These are phyloP conservation scores for Xylaria nigripes DNA, from an alignment of 495 filamentous ascomycete species.

Conservation along the genomic window DNA sequence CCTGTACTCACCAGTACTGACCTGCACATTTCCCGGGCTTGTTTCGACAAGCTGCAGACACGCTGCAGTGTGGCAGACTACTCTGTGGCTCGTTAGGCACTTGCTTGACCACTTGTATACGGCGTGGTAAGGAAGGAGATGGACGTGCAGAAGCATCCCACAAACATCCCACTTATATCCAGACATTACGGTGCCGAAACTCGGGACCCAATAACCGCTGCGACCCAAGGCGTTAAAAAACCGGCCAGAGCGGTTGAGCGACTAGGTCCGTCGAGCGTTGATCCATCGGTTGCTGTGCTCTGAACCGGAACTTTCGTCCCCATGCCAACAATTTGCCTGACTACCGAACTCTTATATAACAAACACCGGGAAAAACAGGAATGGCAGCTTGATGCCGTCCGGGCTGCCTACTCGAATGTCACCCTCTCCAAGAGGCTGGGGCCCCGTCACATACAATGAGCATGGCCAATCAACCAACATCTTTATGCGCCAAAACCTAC, in stretches of 20 bases:
- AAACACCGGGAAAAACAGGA: not conserved
- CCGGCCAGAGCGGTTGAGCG: too few species aligned
- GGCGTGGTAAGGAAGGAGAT: not conserved
- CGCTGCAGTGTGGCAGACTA: not conserved
- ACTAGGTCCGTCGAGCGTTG: not conserved
- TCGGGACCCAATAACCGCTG: too few species aligned
- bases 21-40: not conserved
- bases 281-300: not conserved
- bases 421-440: not conserved
- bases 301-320: not conserved
- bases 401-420: slow-evolving; percentile 5
- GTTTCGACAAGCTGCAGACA: not conserved
- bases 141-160: not conserved
- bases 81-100: not conserved
- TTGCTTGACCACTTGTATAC: not conserved
- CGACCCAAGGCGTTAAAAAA: too few species aligned
- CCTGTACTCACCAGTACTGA: not conserved
- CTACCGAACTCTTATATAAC: too few species aligned
- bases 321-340: too few species aligned
- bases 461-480: not conserved
- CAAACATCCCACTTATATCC: too few species aligned
- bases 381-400: not conserved
- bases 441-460: not conserved
- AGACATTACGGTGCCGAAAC: too few species aligned
- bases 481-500: not conserved